phyloP scores from a whole-genome alignment of 148 eudicot species.

The Polygonum maritimum region DNA sequence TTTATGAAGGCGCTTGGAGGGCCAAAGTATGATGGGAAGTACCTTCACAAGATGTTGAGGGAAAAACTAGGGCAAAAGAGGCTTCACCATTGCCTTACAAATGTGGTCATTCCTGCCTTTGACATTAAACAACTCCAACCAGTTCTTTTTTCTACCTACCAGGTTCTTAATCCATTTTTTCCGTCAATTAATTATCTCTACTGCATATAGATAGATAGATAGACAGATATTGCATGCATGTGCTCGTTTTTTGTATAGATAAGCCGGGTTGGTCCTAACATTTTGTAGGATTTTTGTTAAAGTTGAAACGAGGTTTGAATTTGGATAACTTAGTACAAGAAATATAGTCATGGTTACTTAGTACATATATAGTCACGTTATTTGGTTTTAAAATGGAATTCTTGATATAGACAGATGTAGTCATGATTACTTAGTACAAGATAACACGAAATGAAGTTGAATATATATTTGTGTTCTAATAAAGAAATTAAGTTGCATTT shows the following conservation, averaged over 20 bases:
- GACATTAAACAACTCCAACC: conserved; percentile 53
- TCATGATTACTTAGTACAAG: not conserved
- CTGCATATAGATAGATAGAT: no score
- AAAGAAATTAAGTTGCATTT: not conserved
- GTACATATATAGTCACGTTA: not conserved
- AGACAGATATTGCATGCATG: no score
- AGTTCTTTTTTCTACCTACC: conserved; percentile 29
- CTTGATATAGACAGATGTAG: not conserved
- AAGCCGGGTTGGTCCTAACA: no score
- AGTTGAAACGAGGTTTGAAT: not conserved
- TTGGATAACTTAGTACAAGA: no score
- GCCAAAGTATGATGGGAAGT: conserved; percentile 58
- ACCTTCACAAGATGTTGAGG: conserved; percentile 31
- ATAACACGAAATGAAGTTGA: not conserved
- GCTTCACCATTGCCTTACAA: conserved; percentile 37
- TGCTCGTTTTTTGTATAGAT: no score
- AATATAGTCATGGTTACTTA: no score
- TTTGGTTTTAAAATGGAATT: not conserved
- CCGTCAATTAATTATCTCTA: not conserved
- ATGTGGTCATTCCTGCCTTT: conserved; percentile 51
- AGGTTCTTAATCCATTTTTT: not conserved
- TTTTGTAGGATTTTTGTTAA: no score
- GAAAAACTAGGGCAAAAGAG: conserved; percentile 28
- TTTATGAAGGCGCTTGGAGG: conserved; percentile 20
- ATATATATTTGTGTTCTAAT: not conserved